These are phyloP conservation scores for Naganishia cerealis DNA, from an alignment of 1,284 basidiomycete species.

Conservation along the genomic window DNA sequence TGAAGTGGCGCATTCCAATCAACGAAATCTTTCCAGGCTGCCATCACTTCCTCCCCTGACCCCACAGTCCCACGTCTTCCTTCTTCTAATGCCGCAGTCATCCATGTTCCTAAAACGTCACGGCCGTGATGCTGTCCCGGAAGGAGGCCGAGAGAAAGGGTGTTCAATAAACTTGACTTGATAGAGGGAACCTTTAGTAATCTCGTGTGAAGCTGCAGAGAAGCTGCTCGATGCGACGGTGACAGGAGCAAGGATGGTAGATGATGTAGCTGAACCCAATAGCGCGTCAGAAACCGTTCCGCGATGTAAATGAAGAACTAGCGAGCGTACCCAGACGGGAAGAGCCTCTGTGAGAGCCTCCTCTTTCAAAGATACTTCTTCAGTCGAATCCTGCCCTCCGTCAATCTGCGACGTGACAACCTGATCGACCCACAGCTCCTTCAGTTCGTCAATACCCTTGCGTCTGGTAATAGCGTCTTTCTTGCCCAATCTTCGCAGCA, in stretches of 20 bases:
- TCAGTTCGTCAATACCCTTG: slow-evolving; percentile 82
- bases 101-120: slow-evolving; percentile 77
- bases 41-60: slow-evolving; percentile 39
- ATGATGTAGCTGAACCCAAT: slow-evolving; percentile 71
- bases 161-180: slow-evolving; percentile 62
- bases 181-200: slow-evolving; percentile 64
- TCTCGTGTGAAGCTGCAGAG: slow-evolving; percentile 68
- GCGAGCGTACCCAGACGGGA: slow-evolving; percentile 80
- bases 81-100: slow-evolving; percentile 52
- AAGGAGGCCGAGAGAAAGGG: slow-evolving; percentile 55
- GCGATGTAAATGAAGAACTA: background rate
- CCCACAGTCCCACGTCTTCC: slow-evolving; percentile 42
- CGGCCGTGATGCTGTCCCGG: slow-evolving; percentile 65
- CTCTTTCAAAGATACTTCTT: slow-evolving; percentile 47
- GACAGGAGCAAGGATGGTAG: slow-evolving; percentile 77
- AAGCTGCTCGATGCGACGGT: slow-evolving; percentile 72
- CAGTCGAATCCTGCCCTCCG: slow-evolving; percentile 40
- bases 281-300: background rate
- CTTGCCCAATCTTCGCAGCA: slow-evolving; percentile 79
- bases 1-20: background rate
- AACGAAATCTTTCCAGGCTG: slow-evolving; percentile 43
- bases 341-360: slow-evolving; percentile 55
- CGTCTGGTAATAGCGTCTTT: slow-evolving; percentile 85
- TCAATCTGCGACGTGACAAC: slow-evolving; percentile 45
- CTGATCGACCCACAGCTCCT: slow-evolving; percentile 64